Evolutionary conservation across 164 flowering plant genomes (phyloP).

Genomic region (Liriodendron chinense): DNA sequence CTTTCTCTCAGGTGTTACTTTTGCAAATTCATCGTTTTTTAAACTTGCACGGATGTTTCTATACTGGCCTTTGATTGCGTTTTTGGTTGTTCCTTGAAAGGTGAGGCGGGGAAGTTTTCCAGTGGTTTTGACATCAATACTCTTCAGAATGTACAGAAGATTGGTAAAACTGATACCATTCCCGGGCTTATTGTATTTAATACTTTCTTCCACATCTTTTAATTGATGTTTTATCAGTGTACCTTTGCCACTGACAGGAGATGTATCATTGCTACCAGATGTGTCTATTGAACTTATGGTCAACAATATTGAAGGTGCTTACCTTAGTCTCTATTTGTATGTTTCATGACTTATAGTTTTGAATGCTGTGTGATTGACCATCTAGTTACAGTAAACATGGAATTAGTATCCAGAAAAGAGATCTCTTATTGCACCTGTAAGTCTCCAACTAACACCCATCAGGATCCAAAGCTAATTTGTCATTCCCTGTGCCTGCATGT

Average conservation of each 20-base stretch:
- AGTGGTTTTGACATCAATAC: constrained; percentile 88
- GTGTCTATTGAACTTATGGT: constrained; percentile 64
- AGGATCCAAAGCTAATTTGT: constrained; percentile 1
- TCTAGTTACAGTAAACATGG: background rate
- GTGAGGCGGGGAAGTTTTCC: constrained; percentile 71
- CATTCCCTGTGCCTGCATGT: constrained; percentile 11
- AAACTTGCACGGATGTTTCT: background rate
- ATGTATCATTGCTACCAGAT: constrained; percentile 61
- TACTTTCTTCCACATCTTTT: background rate
- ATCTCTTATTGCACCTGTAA: background rate
- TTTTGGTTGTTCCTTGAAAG: constrained; percentile 30
- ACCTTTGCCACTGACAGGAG: constrained; percentile 54
- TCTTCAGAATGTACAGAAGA: constrained; percentile 53
- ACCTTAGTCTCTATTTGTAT: background rate
- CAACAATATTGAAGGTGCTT: constrained; percentile 77
- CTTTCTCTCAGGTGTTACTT: background rate
- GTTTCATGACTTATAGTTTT: background rate
- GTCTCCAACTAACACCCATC: background rate
- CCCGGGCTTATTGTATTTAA: background rate
- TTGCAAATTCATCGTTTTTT: too few species aligned
- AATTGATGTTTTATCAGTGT: background rate
- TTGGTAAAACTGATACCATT: constrained; percentile 37
- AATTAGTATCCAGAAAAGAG: too few species aligned
- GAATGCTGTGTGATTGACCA: background rate
- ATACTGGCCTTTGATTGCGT: background rate